Percentiles rank a stretch among this genome's conserved stretches.
phyloP scores from a whole-genome alignment of 2,329 filamentous ascomycete genomes.

The Oidium heveae region DNA sequence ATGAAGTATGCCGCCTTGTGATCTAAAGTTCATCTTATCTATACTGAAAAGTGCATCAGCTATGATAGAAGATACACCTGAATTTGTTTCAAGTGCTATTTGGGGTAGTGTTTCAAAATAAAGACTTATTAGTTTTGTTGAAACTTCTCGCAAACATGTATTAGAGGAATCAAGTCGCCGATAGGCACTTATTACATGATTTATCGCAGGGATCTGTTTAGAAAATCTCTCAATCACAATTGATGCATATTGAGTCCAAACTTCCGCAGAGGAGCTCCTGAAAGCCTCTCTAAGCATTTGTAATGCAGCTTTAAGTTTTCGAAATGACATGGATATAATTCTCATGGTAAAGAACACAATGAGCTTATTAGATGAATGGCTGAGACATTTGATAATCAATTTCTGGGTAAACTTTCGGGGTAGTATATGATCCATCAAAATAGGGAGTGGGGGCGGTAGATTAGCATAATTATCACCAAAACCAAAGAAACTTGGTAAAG shows the following conservation, averaged over 20 bases:
- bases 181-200: slow-evolving; percentile 53
- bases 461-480: slow-evolving; percentile 33
- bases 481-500: slow-evolving; percentile 49
- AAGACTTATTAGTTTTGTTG: slow-evolving; percentile 53
- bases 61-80: slow-evolving; percentile 63
- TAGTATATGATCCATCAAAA: slow-evolving; percentile 66
- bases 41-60: slow-evolving; percentile 39
- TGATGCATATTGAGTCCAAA: slow-evolving; percentile 46
- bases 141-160: slow-evolving; percentile 49
- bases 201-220: slow-evolving; percentile 55
- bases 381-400: slow-evolving; percentile 53
- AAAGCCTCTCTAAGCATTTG: slow-evolving; percentile 19
- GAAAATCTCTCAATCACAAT: slow-evolving; percentile 52
- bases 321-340: slow-evolving; percentile 51
- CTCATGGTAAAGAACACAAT: slow-evolving; percentile 66
- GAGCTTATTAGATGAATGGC: slow-evolving; percentile 52
- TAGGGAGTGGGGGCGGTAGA: slow-evolving; percentile 51
- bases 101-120: slow-evolving; percentile 70
- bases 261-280: slow-evolving; percentile 13
- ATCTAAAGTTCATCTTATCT: slow-evolving; percentile 19
- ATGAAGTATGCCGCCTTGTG: slow-evolving; percentile 28
- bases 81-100: slow-evolving; percentile 56
- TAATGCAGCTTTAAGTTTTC: slow-evolving; percentile 36
- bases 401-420: slow-evolving; percentile 64
- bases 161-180: slow-evolving; percentile 42